Evolutionary conservation across 768 basidiomycete species (phyloP).

Genomic region (Amyloporia xantha): DNA sequence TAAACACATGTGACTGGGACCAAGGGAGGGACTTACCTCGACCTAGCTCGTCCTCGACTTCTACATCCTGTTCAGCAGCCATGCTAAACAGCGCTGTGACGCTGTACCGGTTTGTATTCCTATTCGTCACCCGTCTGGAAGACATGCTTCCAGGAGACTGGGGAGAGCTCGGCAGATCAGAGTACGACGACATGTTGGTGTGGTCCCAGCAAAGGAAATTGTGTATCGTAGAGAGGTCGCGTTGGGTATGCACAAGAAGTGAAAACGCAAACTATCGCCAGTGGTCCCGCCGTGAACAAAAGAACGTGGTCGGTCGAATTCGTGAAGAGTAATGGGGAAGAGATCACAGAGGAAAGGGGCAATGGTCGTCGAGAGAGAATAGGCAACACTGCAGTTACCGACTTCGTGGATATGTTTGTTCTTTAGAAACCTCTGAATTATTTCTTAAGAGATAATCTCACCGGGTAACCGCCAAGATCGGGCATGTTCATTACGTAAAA

Average conservation of each 20-base stretch:
- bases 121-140: constrained; percentile 73
- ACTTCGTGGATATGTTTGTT: too few species aligned
- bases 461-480: too few species aligned
- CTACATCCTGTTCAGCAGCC: constrained; percentile 97
- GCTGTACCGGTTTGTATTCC: constrained; percentile 94
- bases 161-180: constrained; percentile 22
- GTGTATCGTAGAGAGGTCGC: constrained; percentile 7
- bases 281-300: constrained; percentile 17
- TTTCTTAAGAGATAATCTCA: too few species aligned
- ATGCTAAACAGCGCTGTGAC: constrained; percentile 95
- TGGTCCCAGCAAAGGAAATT: constrained; percentile 9
- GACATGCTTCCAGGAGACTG: constrained; percentile 59
- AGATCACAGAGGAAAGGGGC: neutral
- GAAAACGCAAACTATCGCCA: too few species aligned
- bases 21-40: constrained; percentile 52
- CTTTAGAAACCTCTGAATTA: too few species aligned
- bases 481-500: too few species aligned
- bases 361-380: neutral
- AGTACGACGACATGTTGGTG: constrained; percentile 21
- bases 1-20: neutral
- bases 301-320: constrained; percentile 3
- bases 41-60: constrained; percentile 95
- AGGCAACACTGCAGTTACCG: too few species aligned
- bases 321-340: constrained; percentile 1
- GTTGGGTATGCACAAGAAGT: constrained; percentile 7